Base-by-base conservation (phyloP, 192 early-diverging fungal species). In the Funneliformis geosporum region DNA sequence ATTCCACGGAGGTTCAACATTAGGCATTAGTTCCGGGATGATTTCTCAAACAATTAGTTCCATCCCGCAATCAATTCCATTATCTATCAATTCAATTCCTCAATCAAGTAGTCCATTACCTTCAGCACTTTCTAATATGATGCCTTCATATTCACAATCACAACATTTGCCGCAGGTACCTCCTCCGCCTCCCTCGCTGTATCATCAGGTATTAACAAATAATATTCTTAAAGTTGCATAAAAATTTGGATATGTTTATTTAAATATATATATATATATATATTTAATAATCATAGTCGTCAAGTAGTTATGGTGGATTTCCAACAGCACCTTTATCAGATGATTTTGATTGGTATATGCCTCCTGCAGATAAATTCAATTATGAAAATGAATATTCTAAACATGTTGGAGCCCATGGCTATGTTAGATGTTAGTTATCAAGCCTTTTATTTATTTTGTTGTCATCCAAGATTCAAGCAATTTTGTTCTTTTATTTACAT, bases 271-370 rank as follows among this genome's bases (percentile, higher is more conserved):
- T n/a, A n/a, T n/a, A n/a, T n/a, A n/a, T n/a, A n/a, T n/a, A n/a
- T n/a, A n/a, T n/a, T n/a, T n/a, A n/a, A n/a, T n/a, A n/a, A n/a
- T n/a, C n/a, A n/a, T n/a, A n/a, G 8, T 42, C n/a, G 40, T 76
- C 55, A 46, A 39, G 46, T 12, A 78, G 60, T 39, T 75, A 44
- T 39, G 47, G 79, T 79, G 40, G 33, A 23, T 77, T 75, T 47
- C 71, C 76, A 4, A 38, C 72, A 21, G 79, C 79, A 21, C 55
- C 75, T 11, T 79, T 85, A 2, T 82, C 86, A 1, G 86, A 85
- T 46, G 86, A 91, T 23, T 92, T 92, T 84, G 86, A 89, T 50
- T 92, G 91, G 91, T 88, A 88, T 71, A 92, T 92, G 74, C 84
- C 89, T 44, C 83, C 91, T 2, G 82, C 86, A 11, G 89, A 88